Conservation (phyloP, 2,329 filamentous ascomycete genomes). For the Acrodontium crateriforme region DNA sequence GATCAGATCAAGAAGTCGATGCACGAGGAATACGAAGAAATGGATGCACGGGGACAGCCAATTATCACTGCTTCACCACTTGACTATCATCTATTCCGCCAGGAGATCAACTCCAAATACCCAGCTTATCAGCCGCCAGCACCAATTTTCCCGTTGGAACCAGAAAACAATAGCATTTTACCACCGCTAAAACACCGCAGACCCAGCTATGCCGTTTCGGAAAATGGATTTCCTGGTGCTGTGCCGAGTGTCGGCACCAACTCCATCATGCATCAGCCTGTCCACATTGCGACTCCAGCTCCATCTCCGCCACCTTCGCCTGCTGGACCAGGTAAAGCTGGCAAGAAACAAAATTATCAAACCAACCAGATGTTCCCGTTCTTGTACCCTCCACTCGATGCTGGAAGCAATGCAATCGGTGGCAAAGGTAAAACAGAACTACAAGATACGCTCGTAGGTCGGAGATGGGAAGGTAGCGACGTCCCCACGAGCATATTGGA, state of each 20-base stretch:
- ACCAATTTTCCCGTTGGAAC: slow-evolving; percentile 69
- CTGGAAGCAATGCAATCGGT: slow-evolving; percentile 74
- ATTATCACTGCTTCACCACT: slow-evolving; percentile 84
- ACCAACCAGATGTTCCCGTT: slow-evolving; percentile 99
- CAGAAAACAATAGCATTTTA: slow-evolving; percentile 80
- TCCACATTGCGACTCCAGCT: slow-evolving; percentile 96
- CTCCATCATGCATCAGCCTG: slow-evolving; percentile 87
- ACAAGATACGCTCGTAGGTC: slow-evolving; percentile 66
- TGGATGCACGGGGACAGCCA: slow-evolving; percentile 50
- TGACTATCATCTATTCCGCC: slow-evolving; percentile 90
- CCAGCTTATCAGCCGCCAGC: slow-evolving; percentile 87
- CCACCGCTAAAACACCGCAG: slow-evolving; percentile 70
- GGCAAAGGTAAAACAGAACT: slow-evolving; percentile 74
- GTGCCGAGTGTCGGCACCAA: slow-evolving; percentile 33
- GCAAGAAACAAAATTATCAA: slow-evolving; percentile 98
- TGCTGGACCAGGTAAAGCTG: slow-evolving; percentile 67
- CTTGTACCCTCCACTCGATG: slow-evolving; percentile 86
- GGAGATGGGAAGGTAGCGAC: slow-evolving; percentile 85
- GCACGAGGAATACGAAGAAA: slow-evolving; percentile 42
- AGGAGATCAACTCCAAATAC: slow-evolving; percentile 96
- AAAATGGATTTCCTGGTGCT: slow-evolving; percentile 29
- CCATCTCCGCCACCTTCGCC: slow-evolving; percentile 92
- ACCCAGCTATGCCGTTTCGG: slow-evolving; percentile 19
- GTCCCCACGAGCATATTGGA: slow-evolving; percentile 91
- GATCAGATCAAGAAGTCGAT: slow-evolving; percentile 60